phyloP scores from a whole-genome alignment of 208 protist genomes.

The Spongospora subterranea region DNA sequence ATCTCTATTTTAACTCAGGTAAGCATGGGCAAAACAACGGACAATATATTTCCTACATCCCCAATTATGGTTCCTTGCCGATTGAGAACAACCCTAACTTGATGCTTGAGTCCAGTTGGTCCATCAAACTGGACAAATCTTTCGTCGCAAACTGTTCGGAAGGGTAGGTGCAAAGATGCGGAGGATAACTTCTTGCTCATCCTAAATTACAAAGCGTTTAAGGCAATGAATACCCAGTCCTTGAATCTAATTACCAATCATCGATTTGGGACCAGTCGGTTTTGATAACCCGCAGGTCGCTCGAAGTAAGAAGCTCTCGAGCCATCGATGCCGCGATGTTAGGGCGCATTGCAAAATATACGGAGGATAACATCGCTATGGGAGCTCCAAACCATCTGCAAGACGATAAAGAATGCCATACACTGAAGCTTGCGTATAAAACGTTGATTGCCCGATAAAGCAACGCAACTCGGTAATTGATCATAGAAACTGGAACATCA shows the following conservation, averaged over 20 bases:
- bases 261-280: not conserved
- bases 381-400: slow-evolving; percentile 37
- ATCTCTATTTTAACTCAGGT: not conserved
- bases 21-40: not conserved
- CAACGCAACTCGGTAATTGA: not conserved
- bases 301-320: not conserved
- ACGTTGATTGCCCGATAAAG: not conserved
- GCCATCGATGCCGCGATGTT: not conserved
- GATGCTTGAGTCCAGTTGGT: not conserved
- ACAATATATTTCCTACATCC: not conserved
- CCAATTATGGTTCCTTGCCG: not conserved
- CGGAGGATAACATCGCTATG: not conserved
- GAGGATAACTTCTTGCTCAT: not conserved
- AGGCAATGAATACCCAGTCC: not conserved
- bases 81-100: not conserved
- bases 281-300: not conserved
- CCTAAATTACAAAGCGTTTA: not conserved
- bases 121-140: not conserved
- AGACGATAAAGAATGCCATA: not conserved
- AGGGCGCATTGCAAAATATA: not conserved
- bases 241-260: not conserved
- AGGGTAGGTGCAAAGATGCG: not conserved
- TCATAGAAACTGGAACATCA: not conserved
- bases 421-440: not conserved
- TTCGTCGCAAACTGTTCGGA: not conserved